These are phyloP conservation scores for Scedosporium minutisporum DNA, from an alignment of 2,329 filamentous ascomycete species.

Conservation along the genomic window DNA sequence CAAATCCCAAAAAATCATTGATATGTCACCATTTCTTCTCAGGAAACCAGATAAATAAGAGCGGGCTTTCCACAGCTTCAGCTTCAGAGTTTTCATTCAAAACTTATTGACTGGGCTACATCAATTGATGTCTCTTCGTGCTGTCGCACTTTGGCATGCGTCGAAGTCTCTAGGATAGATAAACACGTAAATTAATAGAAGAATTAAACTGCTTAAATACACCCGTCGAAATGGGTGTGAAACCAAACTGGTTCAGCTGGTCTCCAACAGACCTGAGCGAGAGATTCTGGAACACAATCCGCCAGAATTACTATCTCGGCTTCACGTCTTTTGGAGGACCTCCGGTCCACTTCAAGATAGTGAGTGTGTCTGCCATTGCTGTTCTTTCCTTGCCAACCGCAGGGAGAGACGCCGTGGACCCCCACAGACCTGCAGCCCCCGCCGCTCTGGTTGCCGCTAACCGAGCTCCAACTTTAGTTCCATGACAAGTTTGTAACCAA, in stretches of 20 bases:
- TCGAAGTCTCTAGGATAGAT: neutral
- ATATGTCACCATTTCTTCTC: too few species aligned
- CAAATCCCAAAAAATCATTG: too few species aligned
- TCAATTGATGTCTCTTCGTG: too few species aligned
- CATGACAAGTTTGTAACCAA: conserved; percentile 52
- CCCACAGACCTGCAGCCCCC: neutral
- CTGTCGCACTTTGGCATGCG: too few species aligned
- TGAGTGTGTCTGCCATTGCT: conserved; percentile 14
- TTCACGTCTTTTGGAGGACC: conserved; percentile 60
- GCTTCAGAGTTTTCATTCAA: too few species aligned
- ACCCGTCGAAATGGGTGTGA: neutral
- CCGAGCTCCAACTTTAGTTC: conserved; percentile 27
- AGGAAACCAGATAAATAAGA: too few species aligned
- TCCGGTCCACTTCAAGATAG: conserved; percentile 60
- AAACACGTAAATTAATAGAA: neutral
- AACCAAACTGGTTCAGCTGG: neutral
- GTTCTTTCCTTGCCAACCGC: too few species aligned
- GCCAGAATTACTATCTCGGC: conserved; percentile 47
- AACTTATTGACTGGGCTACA: too few species aligned
- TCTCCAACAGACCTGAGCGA: neutral
- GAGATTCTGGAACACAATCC: neutral
- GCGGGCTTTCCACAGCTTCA: too few species aligned
- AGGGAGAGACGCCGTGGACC: too few species aligned
- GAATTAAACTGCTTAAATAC: neutral
- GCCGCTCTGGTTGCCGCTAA: neutral